Evolutionary conservation across 108 stramenopile species (phyloP).

Genomic region (Skeletonema potamos): DNA sequence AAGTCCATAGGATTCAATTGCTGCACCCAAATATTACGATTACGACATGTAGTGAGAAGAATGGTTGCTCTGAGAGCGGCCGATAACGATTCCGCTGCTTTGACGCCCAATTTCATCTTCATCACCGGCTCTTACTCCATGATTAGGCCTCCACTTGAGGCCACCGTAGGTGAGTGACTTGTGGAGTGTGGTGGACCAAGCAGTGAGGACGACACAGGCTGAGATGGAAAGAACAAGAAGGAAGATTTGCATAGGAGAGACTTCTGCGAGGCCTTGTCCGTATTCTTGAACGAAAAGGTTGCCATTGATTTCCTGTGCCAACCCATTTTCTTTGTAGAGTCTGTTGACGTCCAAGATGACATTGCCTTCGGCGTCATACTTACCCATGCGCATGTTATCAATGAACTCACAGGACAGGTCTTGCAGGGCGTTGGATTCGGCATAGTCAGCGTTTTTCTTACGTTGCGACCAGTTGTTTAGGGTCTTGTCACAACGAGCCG

Average conservation of each 20-base stretch:
- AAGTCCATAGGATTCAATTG: too few relatives aligned
- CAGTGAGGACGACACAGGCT: slow-evolving; percentile 15
- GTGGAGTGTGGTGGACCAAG: slow-evolving; percentile 22
- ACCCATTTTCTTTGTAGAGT: slow-evolving; percentile 5
- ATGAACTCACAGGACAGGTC: slow-evolving; percentile 71
- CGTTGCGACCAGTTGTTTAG: slow-evolving; percentile 21
- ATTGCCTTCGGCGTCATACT: slow-evolving; percentile 77
- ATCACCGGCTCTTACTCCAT: not conserved
- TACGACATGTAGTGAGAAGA: slow-evolving; percentile 36
- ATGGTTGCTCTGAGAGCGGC: slow-evolving; percentile 15
- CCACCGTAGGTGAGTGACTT: slow-evolving; percentile 15
- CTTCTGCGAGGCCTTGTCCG: slow-evolving; percentile 17
- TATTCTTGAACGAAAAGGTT: slow-evolving; percentile 24
- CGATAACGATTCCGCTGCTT: slow-evolving; percentile 10
- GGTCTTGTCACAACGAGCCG: slow-evolving; percentile 78
- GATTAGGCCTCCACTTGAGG: slow-evolving; percentile 36
- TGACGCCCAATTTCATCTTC: not conserved
- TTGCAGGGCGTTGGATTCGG: slow-evolving; percentile 31
- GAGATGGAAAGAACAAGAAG: slow-evolving; percentile 14
- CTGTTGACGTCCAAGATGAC: slow-evolving; percentile 38
- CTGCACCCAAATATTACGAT: too few relatives aligned
- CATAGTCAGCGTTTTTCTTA: slow-evolving; percentile 38
- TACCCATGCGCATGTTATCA: slow-evolving; percentile 61
- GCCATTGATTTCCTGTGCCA: slow-evolving; percentile 7
- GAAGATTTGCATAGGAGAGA: slow-evolving; percentile 34